Percentiles rank a stretch among this genome's conserved stretches.
Evolutionary conservation across 495 filamentous ascomycete genomes (phyloP).

Genomic region (Cercophora scortea): DNA sequence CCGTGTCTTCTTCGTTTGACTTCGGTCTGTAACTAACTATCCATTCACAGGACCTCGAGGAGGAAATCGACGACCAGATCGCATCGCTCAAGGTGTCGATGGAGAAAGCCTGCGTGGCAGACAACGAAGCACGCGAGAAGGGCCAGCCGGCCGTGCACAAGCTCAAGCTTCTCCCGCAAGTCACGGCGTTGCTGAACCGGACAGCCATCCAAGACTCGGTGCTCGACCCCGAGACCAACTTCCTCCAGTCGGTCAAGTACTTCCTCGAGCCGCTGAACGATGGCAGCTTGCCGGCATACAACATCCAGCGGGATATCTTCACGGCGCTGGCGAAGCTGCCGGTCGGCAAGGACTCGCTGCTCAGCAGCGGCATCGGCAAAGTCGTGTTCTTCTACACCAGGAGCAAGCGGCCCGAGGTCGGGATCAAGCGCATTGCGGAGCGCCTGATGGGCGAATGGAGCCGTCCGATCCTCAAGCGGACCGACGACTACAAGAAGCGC

Average conservation of each 20-base stretch:
- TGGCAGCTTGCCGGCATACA: slow-evolving; percentile 87
- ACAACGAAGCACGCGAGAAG: slow-evolving; percentile 68
- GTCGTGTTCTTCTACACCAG: slow-evolving; percentile 95
- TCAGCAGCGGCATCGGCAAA: slow-evolving; percentile 90
- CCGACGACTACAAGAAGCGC: slow-evolving; percentile 84
- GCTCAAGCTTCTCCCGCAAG: slow-evolving; percentile 88
- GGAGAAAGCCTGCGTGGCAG: slow-evolving; percentile 82
- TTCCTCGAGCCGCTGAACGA: slow-evolving; percentile 95
- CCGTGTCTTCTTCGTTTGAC: neutral
- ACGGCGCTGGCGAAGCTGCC: slow-evolving; percentile 68
- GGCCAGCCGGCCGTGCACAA: slow-evolving; percentile 84
- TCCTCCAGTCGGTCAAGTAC: slow-evolving; percentile 89
- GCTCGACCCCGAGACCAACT: slow-evolving; percentile 89
- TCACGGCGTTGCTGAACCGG: slow-evolving; percentile 78
- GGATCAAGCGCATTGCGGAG: slow-evolving; percentile 91
- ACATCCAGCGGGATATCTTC: slow-evolving; percentile 93
- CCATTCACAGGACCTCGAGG: slow-evolving; percentile 68
- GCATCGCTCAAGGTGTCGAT: slow-evolving; percentile 81
- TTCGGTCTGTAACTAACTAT: slow-evolving; percentile 7
- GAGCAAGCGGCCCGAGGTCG: slow-evolving; percentile 74
- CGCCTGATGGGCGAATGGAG: slow-evolving; percentile 90
- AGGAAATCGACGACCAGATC: slow-evolving; percentile 81
- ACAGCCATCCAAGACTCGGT: slow-evolving; percentile 73
- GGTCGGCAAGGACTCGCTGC: slow-evolving; percentile 80
- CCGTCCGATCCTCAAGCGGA: slow-evolving; percentile 86